Percentiles rank a stretch among this genome's conserved stretches.
Conservation (phyloP, 1,284 basidiomycete genomes). For the Fomitopsis betulina region DNA sequence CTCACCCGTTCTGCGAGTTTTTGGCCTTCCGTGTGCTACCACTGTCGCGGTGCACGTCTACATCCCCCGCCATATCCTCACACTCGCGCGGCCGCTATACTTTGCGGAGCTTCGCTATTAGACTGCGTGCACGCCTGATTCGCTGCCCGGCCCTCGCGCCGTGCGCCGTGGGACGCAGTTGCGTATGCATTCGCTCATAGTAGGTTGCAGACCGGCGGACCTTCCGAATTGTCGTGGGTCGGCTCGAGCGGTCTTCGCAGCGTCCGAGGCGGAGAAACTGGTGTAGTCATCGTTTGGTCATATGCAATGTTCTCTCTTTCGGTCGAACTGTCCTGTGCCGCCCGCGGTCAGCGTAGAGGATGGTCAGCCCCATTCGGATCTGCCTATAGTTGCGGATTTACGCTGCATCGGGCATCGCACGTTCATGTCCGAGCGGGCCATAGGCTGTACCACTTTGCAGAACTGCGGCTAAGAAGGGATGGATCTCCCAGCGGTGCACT, state of each 20-base stretch:
- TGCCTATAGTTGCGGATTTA: neutral
- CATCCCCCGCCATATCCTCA: neutral
- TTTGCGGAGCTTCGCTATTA: neutral
- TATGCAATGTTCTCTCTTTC: neutral
- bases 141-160: neutral
- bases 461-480: too few relatives aligned
- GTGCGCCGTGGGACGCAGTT: neutral
- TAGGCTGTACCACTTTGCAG: neutral
- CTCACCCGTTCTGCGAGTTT: neutral
- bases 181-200: neutral
- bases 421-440: neutral
- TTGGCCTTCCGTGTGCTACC: neutral
- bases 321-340: neutral
- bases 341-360: neutral
- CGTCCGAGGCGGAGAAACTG: neutral
- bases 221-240: neutral
- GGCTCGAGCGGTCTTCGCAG: neutral
- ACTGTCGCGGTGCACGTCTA: neutral
- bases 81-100: neutral
- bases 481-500: neutral
- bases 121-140: neutral
- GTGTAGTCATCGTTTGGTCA: constrained; percentile 1
- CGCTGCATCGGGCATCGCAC: neutral
- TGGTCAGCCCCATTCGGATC: neutral
- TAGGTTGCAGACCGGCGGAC: neutral